These are phyloP conservation scores for Jaltomata sinuosa DNA, from an alignment of 257 asterid species.

Conservation along the genomic window DNA sequence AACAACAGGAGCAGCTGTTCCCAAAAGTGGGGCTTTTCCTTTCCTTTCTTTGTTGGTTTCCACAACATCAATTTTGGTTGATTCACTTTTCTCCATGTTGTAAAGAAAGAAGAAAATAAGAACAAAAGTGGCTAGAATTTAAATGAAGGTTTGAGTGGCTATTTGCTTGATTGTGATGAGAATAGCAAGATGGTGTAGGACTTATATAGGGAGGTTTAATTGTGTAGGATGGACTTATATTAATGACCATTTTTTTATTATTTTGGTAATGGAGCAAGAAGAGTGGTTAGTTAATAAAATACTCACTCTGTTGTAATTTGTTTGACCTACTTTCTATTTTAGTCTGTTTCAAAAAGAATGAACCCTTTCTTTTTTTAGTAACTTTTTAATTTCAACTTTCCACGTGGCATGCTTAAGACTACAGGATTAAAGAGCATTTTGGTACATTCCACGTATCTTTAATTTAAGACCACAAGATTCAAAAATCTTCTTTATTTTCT, in stretches of 20 bases:
- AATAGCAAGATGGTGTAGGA: conserved; percentile 1
- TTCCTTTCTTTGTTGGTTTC: conserved; percentile 65
- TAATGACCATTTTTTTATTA: not conserved
- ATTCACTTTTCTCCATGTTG: conserved; percentile 48
- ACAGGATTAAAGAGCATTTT: no score
- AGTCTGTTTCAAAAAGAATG: no score
- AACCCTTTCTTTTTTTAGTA: no score
- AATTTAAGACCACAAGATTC: no score
- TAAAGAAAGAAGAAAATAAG: not conserved
- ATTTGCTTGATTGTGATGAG: conserved; percentile 13
- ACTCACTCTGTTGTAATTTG: no score
- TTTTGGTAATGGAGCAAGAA: conserved; percentile 15
- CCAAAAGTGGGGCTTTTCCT: conserved; percentile 77
- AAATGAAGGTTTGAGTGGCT: not conserved
- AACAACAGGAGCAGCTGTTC: conserved; percentile 6
- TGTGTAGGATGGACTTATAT: not conserved
- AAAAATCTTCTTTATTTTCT: no score
- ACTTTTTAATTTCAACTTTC: no score
- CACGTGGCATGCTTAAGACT: no score
- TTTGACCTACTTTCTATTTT: no score
- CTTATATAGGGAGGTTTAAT: conserved; percentile 13
- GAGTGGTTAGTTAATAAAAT: not conserved
- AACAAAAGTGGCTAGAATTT: not conserved
- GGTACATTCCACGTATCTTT: no score
- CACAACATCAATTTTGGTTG: conserved; percentile 41